Percentiles rank a stretch among this genome's conserved stretches.
phyloP scores from a whole-genome alignment of 2,329 filamentous ascomycete species.

The Talaromyces sp. region DNA sequence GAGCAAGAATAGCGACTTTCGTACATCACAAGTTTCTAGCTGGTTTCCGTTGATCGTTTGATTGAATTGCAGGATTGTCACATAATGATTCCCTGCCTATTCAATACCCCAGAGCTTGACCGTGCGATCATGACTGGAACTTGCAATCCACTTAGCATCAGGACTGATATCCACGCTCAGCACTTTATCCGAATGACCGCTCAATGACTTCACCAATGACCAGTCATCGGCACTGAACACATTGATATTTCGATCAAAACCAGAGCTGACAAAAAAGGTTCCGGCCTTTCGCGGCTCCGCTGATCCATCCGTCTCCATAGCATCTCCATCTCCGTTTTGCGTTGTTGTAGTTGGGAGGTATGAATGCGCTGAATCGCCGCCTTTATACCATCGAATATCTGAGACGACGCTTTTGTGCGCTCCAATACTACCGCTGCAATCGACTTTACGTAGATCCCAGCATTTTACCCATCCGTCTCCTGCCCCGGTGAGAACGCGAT shows the following conservation, averaged over 20 bases:
- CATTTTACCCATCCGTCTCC: constrained; percentile 96
- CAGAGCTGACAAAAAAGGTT: constrained; percentile 85
- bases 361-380: constrained; percentile 68
- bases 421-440: constrained; percentile 77
- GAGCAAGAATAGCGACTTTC: too few species aligned
- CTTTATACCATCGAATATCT: constrained; percentile 91
- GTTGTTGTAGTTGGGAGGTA: constrained; percentile 60
- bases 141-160: constrained; percentile 89
- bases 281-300: constrained; percentile 76
- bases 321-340: constrained; percentile 66
- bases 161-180: constrained; percentile 83
- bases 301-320: constrained; percentile 29
- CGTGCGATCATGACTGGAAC: constrained; percentile 88
- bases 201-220: constrained; percentile 80
- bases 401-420: constrained; percentile 90
- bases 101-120: constrained; percentile 96
- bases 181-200: constrained; percentile 88
- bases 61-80: background rate
- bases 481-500: constrained; percentile 88
- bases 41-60: background rate
- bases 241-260: constrained; percentile 94
- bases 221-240: constrained; percentile 96
- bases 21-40: background rate
- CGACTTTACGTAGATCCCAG: constrained; percentile 92
- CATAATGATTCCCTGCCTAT: background rate